phyloP scores from a whole-genome alignment of 345 rosid species.

The Euphorbia tirucalli region DNA sequence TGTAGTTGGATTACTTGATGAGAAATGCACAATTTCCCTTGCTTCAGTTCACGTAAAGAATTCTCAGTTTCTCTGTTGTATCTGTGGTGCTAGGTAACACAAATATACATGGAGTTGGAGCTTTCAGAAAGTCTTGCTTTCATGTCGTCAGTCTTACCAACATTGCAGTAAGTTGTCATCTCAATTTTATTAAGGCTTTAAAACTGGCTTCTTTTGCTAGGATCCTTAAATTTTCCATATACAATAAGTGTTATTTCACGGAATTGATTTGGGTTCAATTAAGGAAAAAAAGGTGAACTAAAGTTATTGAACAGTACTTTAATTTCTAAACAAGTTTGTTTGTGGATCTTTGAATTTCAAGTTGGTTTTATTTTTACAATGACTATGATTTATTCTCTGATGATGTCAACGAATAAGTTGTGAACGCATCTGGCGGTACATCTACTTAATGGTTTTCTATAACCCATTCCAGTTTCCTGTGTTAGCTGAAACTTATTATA shows the following conservation, averaged over 20 bases:
- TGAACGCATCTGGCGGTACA: not conserved
- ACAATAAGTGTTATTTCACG: not conserved
- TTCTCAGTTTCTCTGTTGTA: too few species aligned
- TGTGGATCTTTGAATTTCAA: too few species aligned
- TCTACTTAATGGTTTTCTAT: not conserved
- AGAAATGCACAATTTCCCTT: too few species aligned
- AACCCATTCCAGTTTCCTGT: not conserved
- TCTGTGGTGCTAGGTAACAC: too few species aligned
- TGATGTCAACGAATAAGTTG: not conserved
- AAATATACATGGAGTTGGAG: too few species aligned
- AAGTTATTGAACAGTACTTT: too few species aligned
- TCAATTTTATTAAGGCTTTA: not conserved
- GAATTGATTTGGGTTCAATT: not conserved
- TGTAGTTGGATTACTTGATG: too few species aligned
- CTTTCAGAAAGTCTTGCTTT: too few species aligned
- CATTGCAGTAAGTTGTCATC: slow-evolving; percentile 46
- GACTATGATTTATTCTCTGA: not conserved
- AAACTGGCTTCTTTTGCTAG: not conserved
- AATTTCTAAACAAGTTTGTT: not conserved
- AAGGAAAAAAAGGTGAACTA: not conserved
- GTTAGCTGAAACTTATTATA: not conserved
- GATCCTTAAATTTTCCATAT: not conserved
- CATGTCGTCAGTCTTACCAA: too few species aligned
- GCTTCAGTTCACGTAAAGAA: too few species aligned
- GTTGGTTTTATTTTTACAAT: not conserved